These are phyloP conservation scores for Metschnikowia bowlesiae DNA, from an alignment of 805 yeast genomes.

Conservation along the genomic window DNA sequence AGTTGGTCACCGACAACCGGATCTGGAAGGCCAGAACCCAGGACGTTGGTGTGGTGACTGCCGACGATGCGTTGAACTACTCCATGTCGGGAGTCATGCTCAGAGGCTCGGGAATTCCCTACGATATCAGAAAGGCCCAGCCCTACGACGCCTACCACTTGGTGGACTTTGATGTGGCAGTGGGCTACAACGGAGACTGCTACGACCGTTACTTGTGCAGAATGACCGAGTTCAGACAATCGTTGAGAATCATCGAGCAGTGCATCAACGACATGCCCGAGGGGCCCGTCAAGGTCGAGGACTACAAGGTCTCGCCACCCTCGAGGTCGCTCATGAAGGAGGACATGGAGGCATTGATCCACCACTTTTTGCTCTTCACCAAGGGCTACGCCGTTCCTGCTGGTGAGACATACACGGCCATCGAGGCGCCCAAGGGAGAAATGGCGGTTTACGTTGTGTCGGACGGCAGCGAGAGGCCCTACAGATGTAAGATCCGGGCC, in stretches of 20 bases:
- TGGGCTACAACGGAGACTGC: slow-evolving; percentile 85
- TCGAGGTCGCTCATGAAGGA: slow-evolving; percentile 79
- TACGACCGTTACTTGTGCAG: slow-evolving; percentile 84
- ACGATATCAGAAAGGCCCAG: slow-evolving; percentile 77
- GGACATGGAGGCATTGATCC: slow-evolving; percentile 89
- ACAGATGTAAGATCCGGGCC: slow-evolving; percentile 90
- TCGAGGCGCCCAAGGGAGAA: slow-evolving; percentile 94
- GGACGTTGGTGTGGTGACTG: slow-evolving; percentile 75
- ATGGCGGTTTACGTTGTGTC: slow-evolving; percentile 88
- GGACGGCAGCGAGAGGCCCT: slow-evolving; percentile 87
- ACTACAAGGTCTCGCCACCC: slow-evolving; percentile 79
- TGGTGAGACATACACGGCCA: slow-evolving; percentile 87
- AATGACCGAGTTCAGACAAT: slow-evolving; percentile 91
- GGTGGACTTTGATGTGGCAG: slow-evolving; percentile 84
- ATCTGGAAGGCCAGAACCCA: slow-evolving; percentile 87
- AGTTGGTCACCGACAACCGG: slow-evolving; percentile 82
- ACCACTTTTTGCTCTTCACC: slow-evolving; percentile 81
- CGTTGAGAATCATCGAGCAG: slow-evolving; percentile 82
- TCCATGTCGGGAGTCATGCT: slow-evolving; percentile 83
- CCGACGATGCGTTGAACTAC: slow-evolving; percentile 83
- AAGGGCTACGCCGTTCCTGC: slow-evolving; percentile 87
- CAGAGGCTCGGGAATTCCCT: slow-evolving; percentile 87
- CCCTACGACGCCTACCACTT: slow-evolving; percentile 87
- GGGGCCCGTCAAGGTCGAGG: slow-evolving; percentile 89
- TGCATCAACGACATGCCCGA: slow-evolving; percentile 90